A percentile compares a stretch with the other conserved stretches of the same genome.
Evolutionary conservation across 192 early-diverging fungal species (phyloP).

Genomic region (Entomortierella lignicola): DNA sequence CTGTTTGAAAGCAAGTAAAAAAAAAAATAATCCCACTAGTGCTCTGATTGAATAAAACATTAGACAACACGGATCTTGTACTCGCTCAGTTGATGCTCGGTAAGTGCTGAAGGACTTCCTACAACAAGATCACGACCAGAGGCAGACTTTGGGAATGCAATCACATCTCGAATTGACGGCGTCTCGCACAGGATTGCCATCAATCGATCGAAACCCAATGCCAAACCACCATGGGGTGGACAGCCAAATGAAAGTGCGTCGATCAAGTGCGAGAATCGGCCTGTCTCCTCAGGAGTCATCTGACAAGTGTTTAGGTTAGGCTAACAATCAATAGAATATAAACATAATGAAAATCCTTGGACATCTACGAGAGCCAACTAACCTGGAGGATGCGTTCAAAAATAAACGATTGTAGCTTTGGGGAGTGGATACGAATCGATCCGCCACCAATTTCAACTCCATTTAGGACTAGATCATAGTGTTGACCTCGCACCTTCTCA

Average conservation of each 20-base stretch:
- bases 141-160: conserved; percentile 91
- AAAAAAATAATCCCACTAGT: no score
- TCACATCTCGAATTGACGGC: conserved; percentile 86
- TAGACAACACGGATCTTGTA: conserved; percentile 66
- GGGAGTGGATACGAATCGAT: conserved; percentile 88
- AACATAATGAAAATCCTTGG: no score
- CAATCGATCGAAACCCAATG: conserved; percentile 85
- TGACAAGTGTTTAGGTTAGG: conserved; percentile 12
- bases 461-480: conserved; percentile 92
- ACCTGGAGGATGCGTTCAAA: conserved; percentile 77
- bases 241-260: conserved; percentile 85
- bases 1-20: no score
- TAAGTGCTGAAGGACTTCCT: conserved; percentile 74
- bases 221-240: conserved; percentile 92
- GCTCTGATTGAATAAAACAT: not conserved
- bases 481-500: conserved; percentile 77
- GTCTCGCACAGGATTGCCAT: conserved; percentile 80
- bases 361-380: conserved; percentile 3
- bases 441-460: conserved; percentile 94
- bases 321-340: not conserved
- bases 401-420: conserved; percentile 77
- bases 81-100: conserved; percentile 68
- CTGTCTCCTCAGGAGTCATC: conserved; percentile 63
- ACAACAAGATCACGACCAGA: conserved; percentile 87
- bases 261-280: conserved; percentile 83